Evolutionary conservation across 768 basidiomycete genomes (phyloP).

Genomic region (Xerocomellus amylosporus): DNA sequence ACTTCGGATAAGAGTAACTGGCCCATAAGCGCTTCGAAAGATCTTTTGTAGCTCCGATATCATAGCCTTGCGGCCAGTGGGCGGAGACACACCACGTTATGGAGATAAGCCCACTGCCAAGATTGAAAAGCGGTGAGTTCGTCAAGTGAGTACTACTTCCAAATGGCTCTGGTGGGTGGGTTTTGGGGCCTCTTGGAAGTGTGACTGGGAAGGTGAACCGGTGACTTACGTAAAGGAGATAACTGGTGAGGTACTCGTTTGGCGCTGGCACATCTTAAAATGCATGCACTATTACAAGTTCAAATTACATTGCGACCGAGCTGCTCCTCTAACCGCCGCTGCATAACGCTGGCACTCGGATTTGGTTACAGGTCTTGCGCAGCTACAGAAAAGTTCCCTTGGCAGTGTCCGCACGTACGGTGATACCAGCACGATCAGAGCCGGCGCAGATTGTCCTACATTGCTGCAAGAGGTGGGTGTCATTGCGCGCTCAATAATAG

Average conservation of each 20-base stretch:
- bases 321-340: neutral
- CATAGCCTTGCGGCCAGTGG: too few species aligned
- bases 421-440: neutral
- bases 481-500: neutral
- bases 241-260: conserved; percentile 19
- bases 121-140: too few species aligned
- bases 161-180: too few species aligned
- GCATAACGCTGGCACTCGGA: neutral
- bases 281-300: neutral
- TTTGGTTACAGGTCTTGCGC: neutral
- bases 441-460: neutral
- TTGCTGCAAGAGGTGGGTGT: neutral
- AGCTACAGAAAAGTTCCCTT: neutral
- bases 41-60: too few species aligned
- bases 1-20: too few species aligned
- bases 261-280: neutral
- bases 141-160: too few species aligned
- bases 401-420: neutral
- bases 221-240: conserved; percentile 9
- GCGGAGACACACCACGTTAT: too few species aligned
- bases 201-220: neutral
- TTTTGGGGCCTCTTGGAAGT: neutral
- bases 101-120: too few species aligned
- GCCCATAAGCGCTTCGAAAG: neutral
- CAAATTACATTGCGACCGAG: neutral